Evolutionary conservation across 1,139 yeast genomes (phyloP), one percentile per base, ranked within the genome.

Genomic region (Starmera stellimalicola): DNA sequence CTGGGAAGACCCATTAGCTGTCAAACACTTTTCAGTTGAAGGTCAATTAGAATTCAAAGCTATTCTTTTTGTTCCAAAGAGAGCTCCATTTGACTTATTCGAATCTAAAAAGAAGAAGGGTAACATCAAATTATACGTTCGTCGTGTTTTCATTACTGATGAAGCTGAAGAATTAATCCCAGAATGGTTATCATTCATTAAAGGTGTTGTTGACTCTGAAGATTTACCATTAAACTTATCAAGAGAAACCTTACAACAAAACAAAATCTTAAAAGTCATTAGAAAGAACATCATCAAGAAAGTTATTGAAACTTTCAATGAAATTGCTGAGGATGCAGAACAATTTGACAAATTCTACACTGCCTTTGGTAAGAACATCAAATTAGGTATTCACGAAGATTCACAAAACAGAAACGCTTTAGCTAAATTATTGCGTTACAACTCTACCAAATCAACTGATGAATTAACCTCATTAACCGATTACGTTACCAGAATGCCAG

Each of bases 41-140:
- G 99, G 99, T 77, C 98, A 93, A 73, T 79, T 93, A 58, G 99
- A 93, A 72, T 93, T 93, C 78, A 87, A 83, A 73, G 97, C 98
- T 45, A 91, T 93, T 59, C 75, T 93, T 57, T 93, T 85, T 62
- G 77, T 93, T 67, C 99, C 99, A 67, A 87, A 84, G 76, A 87
- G 98, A 73, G 97, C 99, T 55, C 98, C 99, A 65, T 85, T 91
- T 60, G 98, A 93, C 62, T 75, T 94, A 62, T 93, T 93, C 59
- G 98, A 93, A 74, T 62, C 72, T 45, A 93, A 91, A 80, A 91
- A 88, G 94, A 93, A 91, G 95, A 91, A 88, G 82, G 80, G 74
- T 73, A 91, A 88, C 80, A 93, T 93, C 74, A 93, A 91, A 76
- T 79, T 93, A 57, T 93, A 93, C 69, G 99, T 93, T 47, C 88